A percentile compares a stretch with the other conserved stretches of the same genome.
These are phyloP conservation scores for Flaveria robusta DNA, from an alignment of 129 eudicot genomes.

Conservation along the genomic window DNA sequence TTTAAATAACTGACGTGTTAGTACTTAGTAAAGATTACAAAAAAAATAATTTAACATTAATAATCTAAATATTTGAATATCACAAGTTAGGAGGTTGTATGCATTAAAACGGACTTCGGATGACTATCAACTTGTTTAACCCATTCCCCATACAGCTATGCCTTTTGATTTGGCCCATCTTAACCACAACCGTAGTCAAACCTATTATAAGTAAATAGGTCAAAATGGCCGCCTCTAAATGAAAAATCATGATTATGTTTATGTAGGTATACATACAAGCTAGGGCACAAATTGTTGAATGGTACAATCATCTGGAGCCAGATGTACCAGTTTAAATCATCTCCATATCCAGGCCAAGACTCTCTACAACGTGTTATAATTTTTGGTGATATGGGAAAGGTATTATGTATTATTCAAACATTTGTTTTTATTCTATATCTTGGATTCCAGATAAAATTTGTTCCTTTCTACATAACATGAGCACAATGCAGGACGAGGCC, in stretches of 20 bases:
- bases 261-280: conserved; percentile 72
- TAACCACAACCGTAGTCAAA: not conserved
- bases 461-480: not conserved
- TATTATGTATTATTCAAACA: conserved; percentile 15
- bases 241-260: conserved; percentile 9
- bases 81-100: not conserved
- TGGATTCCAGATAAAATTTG: conserved; percentile 6
- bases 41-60: not conserved
- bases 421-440: not conserved
- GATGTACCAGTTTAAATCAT: conserved; percentile 47
- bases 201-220: not conserved
- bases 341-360: conserved; percentile 73
- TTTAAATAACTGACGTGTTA: not conserved
- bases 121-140: not conserved
- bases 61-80: not conserved
- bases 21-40: not conserved
- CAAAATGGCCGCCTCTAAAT: not conserved
- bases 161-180: not conserved
- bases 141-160: not conserved
- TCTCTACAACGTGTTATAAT: conserved; percentile 70
- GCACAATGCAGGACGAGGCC: conserved; percentile 53
- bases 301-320: conserved; percentile 60
- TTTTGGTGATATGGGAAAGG: conserved; percentile 85
- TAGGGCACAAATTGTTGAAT: conserved; percentile 59
- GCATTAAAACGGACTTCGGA: not conserved